phyloP scores from a whole-genome alignment of 1,284 basidiomycete species.

The Sporisorium graminicola region DNA sequence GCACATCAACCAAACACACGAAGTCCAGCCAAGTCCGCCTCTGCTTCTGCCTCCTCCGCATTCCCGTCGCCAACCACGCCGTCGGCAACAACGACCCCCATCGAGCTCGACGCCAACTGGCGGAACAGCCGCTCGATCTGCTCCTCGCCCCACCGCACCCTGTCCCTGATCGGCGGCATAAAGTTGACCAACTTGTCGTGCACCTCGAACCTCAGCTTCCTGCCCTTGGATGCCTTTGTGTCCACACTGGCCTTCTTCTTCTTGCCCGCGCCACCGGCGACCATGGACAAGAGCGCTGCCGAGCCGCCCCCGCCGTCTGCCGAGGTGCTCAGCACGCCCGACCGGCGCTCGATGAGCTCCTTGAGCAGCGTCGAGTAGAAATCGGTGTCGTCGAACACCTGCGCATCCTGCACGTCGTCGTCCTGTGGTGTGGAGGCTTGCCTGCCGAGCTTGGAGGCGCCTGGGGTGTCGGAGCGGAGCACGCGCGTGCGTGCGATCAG shows the following conservation, averaged over 20 bases:
- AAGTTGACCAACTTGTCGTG: slow-evolving; percentile 67
- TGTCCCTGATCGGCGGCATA: slow-evolving; percentile 64
- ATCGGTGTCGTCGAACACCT: slow-evolving; percentile 68
- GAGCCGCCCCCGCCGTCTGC: slow-evolving; percentile 22
- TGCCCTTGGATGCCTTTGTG: slow-evolving; percentile 64
- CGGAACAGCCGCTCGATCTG: slow-evolving; percentile 63
- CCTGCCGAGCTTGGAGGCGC: slow-evolving; percentile 22
- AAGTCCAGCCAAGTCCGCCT: slow-evolving; percentile 33
- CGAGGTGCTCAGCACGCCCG: slow-evolving; percentile 10
- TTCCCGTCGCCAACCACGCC: slow-evolving; percentile 11
- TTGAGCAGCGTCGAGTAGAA: slow-evolving; percentile 65
- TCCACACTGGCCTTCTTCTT: slow-evolving; percentile 60
- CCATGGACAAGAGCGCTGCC: slow-evolving; percentile 20
- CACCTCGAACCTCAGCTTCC: slow-evolving; percentile 65
- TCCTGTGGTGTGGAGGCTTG: neutral
- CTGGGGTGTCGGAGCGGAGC: slow-evolving; percentile 43
- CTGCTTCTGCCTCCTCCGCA: slow-evolving; percentile 10
- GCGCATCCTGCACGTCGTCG: slow-evolving; percentile 30
- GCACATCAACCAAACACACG: slow-evolving; percentile 37
- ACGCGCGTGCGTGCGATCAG: slow-evolving; percentile 62
- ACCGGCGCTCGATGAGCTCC: slow-evolving; percentile 63
- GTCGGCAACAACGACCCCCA: slow-evolving; percentile 10
- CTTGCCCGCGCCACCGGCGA: slow-evolving; percentile 23
- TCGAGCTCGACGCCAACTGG: slow-evolving; percentile 46
- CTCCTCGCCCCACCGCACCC: slow-evolving; percentile 52